Base-by-base conservation (phyloP, 257 asterid genomes). In the Coffea eugenioides region DNA sequence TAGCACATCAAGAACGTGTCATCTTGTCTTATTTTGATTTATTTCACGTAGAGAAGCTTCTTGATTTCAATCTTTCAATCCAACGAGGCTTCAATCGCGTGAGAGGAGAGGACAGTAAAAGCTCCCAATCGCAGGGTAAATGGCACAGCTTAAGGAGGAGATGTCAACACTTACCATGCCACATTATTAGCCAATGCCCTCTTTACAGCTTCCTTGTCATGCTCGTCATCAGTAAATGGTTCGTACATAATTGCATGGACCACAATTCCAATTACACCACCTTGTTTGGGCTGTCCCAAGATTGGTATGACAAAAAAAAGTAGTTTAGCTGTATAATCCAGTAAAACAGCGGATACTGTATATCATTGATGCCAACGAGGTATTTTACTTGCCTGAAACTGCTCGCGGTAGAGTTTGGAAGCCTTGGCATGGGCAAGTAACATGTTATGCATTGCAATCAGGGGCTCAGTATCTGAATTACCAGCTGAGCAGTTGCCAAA, bases 391-490 rank as follows among this genome's bases (percentile, higher is more conserved):
- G 43, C 43, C 43, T 39, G 43, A 74, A 83, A 90, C 48, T 57
- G 79, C 16, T 90, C 86, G 0, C 85, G 87, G 71, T 85, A 93
- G n/a, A 93, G 41, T 69, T 90, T 88, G 49, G 89, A 88, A 23
- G 95, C 91, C 74, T 80, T 91, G 73, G 92, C 95, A 84, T 93
- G 97, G 8, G 87, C 94, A 75, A 90, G 69, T 79, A 93, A 69
- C 92, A 85, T 86, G 76, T 93, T 90, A 82, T 91, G 97, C 73
- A 56, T 81, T 4, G 79, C 88, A 64, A 84, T 73, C 75, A 91
- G 83, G 43, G 97, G 95, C 87, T 91, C 97, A 34, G 87, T 80
- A 70, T 91, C 94, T 15, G 98, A 94, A 82, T 94, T 90, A 41
- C 98, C 98, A 59, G 56, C 21, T 2, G 81, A 78, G 51, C 98